A percentile compares a stretch with the other conserved stretches of the same genome.
phyloP scores from a whole-genome alignment of 148 eudicot genomes.

The Silene uniflora region DNA sequence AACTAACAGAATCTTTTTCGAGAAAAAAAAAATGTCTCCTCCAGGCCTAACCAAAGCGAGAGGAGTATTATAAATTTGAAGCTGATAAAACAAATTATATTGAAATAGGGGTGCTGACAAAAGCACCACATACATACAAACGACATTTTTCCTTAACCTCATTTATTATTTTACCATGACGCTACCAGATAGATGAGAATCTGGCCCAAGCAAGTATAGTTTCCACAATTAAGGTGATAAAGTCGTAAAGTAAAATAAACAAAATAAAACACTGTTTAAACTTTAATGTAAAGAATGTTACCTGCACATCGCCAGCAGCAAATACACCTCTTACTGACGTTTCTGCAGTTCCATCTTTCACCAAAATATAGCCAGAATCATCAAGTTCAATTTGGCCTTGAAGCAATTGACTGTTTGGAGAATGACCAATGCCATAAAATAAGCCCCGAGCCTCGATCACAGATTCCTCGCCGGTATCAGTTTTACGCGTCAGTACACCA shows the following conservation, averaged over 20 bases:
- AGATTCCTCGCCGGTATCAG: constrained; percentile 73
- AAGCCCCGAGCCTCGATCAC: constrained; percentile 85
- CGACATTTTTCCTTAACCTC: neutral
- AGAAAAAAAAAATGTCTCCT: neutral
- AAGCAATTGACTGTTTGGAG: constrained; percentile 89
- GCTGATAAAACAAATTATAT: no score
- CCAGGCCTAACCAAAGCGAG: neutral
- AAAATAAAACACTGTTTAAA: neutral
- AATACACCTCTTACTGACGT: constrained; percentile 88
- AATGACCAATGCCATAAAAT: constrained; percentile 96
- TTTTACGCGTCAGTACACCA: constrained; percentile 64
- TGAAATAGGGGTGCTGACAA: neutral
- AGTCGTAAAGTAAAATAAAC: no score
- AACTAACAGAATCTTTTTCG: neutral
- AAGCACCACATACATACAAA: neutral
- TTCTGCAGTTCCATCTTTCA: constrained; percentile 67
- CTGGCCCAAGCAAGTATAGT: neutral
- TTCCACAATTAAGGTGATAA: neutral
- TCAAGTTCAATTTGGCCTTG: constrained; percentile 88
- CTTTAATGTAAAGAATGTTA: constrained; percentile 25
- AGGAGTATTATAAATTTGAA: no score
- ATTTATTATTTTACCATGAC: neutral
- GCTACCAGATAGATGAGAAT: neutral
- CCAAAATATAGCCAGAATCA: constrained; percentile 69
- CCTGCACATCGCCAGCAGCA: constrained; percentile 99